Evolutionary conservation across 2,329 filamentous ascomycete genomes (phyloP), one percentile per base, ranked within the genome.

Genomic region (Chrysosphaeria jannelii): DNA sequence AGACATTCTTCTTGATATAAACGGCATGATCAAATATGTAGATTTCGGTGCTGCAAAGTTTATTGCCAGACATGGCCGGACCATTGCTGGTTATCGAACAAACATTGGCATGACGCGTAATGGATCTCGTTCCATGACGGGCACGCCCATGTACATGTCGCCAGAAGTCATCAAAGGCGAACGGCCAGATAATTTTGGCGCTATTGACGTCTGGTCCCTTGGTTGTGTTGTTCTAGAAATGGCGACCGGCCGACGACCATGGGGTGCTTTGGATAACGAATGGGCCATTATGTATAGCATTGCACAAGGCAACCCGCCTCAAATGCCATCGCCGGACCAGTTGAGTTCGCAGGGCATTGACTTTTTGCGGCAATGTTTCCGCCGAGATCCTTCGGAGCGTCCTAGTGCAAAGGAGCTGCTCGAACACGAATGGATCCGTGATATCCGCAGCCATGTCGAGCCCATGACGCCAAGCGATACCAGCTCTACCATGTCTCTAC

Each of bases 211-310:
- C 30, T 97, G 81, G 81, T 91, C 79, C 3, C 56, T 97, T 3
- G 81, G 85, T 25, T 97, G 85, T 39, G 85, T 97, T 18, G 75
- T 97, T 32, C 59, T 91, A 20, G 85, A 97, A 44, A 93, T 97
- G 81, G 76, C 76, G 4, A 97, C 85, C 0, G 85, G 85, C 11
- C 63, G 78, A 30, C 65, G 81, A 10, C 85, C 85, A 2, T 97
- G 85, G 85, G 76, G 78, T 13, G 76, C 69, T 32, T 63, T 93
- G 22, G 85, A 97, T 48, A 97, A 97, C 40, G 85, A 97, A 44
- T 97, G 79, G 78, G 85, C 85, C 20, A 93, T 97, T 48, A 97
- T 97, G 85, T 97, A 91, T 56, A 93, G 93, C 50, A 97, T 97
- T 38, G 85, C 85, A 2, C 81, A 90, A 40, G 85, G 85, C 32